Percentiles rank a stretch among this genome's conserved stretches.
These are phyloP conservation scores for Asclepias syriaca DNA, from an alignment of 257 asterid genomes.

Conservation along the genomic window DNA sequence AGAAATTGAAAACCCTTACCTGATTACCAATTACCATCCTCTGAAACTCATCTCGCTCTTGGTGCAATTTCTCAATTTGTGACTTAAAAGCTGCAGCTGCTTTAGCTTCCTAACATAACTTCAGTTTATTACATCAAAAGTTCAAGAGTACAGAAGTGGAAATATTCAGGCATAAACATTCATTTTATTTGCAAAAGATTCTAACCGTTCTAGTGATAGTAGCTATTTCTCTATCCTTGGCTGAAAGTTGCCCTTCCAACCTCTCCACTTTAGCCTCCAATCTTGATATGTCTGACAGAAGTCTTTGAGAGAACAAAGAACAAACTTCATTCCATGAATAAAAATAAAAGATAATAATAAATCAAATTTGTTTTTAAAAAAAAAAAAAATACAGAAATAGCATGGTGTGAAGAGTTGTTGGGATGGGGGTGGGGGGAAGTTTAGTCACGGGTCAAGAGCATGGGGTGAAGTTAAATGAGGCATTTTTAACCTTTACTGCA, in stretches of 20 bases:
- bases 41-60: slow-evolving; percentile 47
- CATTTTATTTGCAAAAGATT: neutral
- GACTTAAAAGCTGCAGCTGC: slow-evolving; percentile 44
- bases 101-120: slow-evolving; percentile 69
- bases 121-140: slow-evolving; percentile 8
- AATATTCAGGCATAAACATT: neutral
- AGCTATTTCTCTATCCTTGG: slow-evolving; percentile 93
- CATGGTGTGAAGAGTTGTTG: too few relatives aligned
- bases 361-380: too few relatives aligned
- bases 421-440: neutral
- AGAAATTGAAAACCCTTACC: slow-evolving; percentile 16
- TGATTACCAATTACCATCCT: slow-evolving; percentile 51
- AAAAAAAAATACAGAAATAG: too few relatives aligned
- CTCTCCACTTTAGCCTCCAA: slow-evolving; percentile 96
- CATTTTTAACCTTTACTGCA: too few relatives aligned
- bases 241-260: slow-evolving; percentile 64
- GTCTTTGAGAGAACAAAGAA: slow-evolving; percentile 37
- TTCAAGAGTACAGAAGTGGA: neutral
- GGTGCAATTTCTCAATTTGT: slow-evolving; percentile 46
- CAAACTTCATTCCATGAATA: neutral
- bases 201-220: slow-evolving; percentile 86
- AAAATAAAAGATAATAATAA: neutral
- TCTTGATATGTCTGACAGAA: slow-evolving; percentile 91
- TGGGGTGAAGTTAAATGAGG: neutral
- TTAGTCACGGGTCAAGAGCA: neutral